phyloP scores from a whole-genome alignment of 768 basidiomycete species.

The Hygrocybe coccinea region DNA sequence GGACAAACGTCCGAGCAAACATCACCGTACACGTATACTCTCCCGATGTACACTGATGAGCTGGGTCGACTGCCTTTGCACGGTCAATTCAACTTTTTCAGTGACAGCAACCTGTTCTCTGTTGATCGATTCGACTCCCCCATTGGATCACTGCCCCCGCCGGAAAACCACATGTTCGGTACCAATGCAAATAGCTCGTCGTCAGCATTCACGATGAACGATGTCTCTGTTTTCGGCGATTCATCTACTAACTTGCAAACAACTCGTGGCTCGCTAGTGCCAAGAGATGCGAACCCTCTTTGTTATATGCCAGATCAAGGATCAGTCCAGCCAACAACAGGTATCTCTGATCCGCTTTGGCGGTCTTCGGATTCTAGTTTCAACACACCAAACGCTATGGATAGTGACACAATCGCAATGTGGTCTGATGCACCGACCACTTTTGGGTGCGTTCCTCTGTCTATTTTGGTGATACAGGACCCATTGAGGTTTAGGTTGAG shows the following conservation, averaged over 20 bases:
- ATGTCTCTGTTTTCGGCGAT: background rate
- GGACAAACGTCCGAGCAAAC: background rate
- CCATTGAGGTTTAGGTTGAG: slow-evolving; percentile 29
- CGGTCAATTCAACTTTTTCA: background rate
- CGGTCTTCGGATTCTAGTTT: background rate
- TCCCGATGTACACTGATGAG: slow-evolving; percentile 6
- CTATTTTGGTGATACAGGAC: background rate
- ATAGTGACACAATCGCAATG: slow-evolving; percentile 52
- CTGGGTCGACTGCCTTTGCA: slow-evolving; percentile 33
- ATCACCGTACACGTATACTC: background rate
- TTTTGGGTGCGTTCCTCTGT: slow-evolving; percentile 47
- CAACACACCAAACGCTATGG: slow-evolving; percentile 19
- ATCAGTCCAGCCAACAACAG: background rate
- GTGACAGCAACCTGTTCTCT: background rate
- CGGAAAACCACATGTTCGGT: background rate
- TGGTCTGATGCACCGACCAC: slow-evolving; percentile 59
- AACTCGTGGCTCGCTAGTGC: background rate
- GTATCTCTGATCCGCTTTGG: background rate
- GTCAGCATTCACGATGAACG: background rate
- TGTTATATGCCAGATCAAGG: background rate
- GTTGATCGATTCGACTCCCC: background rate
- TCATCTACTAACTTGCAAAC: background rate
- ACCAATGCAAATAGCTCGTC: background rate
- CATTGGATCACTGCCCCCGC: background rate
- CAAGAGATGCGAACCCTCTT: background rate